Conservation (phyloP, 2,329 filamentous ascomycete genomes). For the Colletotrichum endophyticum region DNA sequence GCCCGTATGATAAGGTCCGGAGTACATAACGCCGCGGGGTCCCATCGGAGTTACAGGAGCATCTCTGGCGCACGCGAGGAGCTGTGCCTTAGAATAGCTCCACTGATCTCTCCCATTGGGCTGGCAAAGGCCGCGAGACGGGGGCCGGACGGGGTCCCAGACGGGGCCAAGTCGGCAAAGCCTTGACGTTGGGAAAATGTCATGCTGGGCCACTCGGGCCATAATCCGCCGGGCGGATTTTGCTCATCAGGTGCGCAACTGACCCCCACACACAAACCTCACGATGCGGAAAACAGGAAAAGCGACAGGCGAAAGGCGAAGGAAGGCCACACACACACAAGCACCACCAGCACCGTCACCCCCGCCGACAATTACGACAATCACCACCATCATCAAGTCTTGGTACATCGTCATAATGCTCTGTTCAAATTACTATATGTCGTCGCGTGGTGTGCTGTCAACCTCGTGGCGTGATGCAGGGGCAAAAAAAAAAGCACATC, state of each 20-base stretch:
- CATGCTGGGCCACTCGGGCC: constrained; percentile 17
- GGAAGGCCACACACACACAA: neutral
- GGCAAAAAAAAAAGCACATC: neutral
- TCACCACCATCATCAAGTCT: neutral
- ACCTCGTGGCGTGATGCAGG: neutral
- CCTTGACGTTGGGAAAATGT: constrained; percentile 13
- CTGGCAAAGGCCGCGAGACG: neutral
- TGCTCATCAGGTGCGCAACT: constrained; percentile 7
- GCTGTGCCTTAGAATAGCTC: neutral
- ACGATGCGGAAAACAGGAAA: neutral
- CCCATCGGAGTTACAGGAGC: neutral
- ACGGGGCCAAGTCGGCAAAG: neutral
- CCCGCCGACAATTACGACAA: neutral
- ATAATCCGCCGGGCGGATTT: constrained; percentile 14
- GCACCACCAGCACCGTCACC: neutral
- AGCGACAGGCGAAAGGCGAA: neutral
- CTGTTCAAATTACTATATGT: neutral
- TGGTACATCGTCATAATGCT: neutral
- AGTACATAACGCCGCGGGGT: constrained; percentile 1
- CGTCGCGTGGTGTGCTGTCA: neutral
- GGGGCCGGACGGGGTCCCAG: neutral
- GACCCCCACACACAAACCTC: neutral
- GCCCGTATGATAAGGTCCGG: constrained; percentile 18
- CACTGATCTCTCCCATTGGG: constrained; percentile 11
- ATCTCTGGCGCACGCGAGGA: neutral